Percentiles rank a stretch among this genome's conserved stretches.
These are phyloP conservation scores for Phytophthora agathidicida DNA, from an alignment of 352 stramenopile genomes.

Conservation along the genomic window DNA sequence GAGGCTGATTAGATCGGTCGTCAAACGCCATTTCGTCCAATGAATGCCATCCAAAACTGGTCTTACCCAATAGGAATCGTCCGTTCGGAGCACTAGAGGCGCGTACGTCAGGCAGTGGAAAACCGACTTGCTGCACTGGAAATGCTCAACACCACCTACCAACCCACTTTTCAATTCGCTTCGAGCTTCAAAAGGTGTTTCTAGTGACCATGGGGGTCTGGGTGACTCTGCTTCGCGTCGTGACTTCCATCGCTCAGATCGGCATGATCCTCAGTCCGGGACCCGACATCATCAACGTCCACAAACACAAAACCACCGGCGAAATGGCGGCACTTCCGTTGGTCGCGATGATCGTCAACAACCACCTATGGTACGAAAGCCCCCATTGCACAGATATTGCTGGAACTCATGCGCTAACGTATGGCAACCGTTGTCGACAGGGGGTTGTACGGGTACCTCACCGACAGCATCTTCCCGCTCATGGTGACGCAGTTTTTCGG, in stretches of 20 bases:
- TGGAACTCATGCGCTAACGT: no score
- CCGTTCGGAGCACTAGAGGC: conserved; percentile 1
- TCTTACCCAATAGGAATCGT: conserved; percentile 9
- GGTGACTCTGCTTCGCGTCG: conserved; percentile 27
- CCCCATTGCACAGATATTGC: not conserved
- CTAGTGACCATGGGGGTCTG: conserved; percentile 6
- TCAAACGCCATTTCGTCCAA: conserved; percentile 2
- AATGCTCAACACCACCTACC: not conserved
- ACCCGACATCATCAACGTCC: conserved; percentile 24
- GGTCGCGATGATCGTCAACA: conserved; percentile 36
- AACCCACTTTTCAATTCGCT: conserved; percentile 18
- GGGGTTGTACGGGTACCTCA: conserved; percentile 35
- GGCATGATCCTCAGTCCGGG: conserved; percentile 27
- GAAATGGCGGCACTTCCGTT: conserved; percentile 31
- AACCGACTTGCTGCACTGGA: not conserved
- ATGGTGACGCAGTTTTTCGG: conserved; percentile 32
- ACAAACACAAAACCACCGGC: conserved; percentile 28
- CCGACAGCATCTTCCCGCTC: conserved; percentile 38
- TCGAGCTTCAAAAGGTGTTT: not conserved
- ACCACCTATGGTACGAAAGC: conserved; percentile 30
- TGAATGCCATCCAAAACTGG: not conserved
- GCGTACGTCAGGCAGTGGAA: conserved; percentile 12
- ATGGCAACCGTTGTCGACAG: not conserved
- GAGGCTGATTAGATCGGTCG: conserved; percentile 14
- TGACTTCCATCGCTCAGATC: conserved; percentile 29